Base-by-base conservation (phyloP, 2,329 filamentous ascomycete genomes). In the Colletotrichum paranaense region DNA sequence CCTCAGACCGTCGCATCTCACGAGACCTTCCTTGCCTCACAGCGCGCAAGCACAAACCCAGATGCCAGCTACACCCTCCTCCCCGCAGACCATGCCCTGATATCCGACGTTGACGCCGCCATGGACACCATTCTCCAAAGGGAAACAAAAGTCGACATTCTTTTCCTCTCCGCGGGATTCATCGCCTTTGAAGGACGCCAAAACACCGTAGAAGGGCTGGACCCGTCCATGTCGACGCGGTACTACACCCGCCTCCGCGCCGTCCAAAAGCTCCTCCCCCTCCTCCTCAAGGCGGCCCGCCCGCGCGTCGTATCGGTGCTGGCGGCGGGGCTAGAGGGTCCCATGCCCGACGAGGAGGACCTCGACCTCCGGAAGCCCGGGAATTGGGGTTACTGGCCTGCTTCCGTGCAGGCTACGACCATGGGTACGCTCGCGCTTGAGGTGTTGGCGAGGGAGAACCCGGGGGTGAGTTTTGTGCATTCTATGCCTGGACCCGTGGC, bases 201-300 rank as follows among this genome's bases (percentile, higher is more conserved):
- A 88, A 90, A 91, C 73, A 91, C 89, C 0, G 64, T 81, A 0
- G 91, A 93, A 79, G 89, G 88, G 2, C 82, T 93, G 2, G 85
- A 89, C 64, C 82, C 85, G 32, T 84, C 86, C 38, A 84, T 86
- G 28, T 83, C 86, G 8, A 83, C 92, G 19, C 82, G 84, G 24
- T 89, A 88, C 80, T 92, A 92, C 80, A 84, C 87, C 5, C 90
- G 90, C 24, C 85, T 88, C 74, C 88, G 89, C 52, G 88, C 92
- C 76, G 84, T 88, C 14, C 70, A 84, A 57, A 90, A 91, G 67
- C 85, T 93, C 0, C 86, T 92, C 9, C 90, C 91, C 0, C 83
- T 87, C 0, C 83, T 93, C 2, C 79, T 82, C 22, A 76, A 76
- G 24, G 46, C 52, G n/a, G 22, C 49, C 4, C 83, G 87, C 2